phyloP scores from a whole-genome alignment of 768 basidiomycete genomes.

The Tubosaeta sp. region DNA sequence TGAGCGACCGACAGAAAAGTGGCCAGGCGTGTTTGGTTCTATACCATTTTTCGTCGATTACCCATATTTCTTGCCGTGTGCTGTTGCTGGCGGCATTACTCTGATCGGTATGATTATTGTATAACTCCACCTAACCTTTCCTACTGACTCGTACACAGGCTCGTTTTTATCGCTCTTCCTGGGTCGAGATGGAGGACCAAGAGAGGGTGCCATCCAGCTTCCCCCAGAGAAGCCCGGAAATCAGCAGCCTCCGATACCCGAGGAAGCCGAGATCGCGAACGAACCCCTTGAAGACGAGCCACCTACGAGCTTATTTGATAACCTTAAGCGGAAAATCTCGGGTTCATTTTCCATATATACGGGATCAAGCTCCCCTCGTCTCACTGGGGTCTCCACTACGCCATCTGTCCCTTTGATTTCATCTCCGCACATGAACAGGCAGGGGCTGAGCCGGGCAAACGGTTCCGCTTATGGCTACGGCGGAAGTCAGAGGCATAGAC shows the following conservation, averaged over 20 bases:
- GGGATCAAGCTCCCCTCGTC: slow-evolving; percentile 40
- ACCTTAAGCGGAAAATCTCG: slow-evolving; percentile 48
- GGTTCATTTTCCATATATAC: slow-evolving; percentile 58
- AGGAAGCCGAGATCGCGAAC: slow-evolving; percentile 54
- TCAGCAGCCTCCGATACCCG: slow-evolving; percentile 52
- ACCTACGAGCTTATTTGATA: slow-evolving; percentile 34
- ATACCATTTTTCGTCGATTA: slow-evolving; percentile 67
- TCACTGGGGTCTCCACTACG: slow-evolving; percentile 29
- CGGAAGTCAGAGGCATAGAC: slow-evolving; percentile 48
- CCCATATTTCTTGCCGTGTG: slow-evolving; percentile 89
- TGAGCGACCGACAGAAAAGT: slow-evolving; percentile 82
- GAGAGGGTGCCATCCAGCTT: slow-evolving; percentile 80
- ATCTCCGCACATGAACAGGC: slow-evolving; percentile 39
- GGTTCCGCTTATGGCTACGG: slow-evolving; percentile 82
- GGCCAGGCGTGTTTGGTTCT: slow-evolving; percentile 70
- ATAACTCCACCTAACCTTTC: neutral
- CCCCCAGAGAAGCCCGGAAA: slow-evolving; percentile 63
- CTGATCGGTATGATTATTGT: slow-evolving; percentile 48
- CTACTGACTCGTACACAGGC: slow-evolving; percentile 41
- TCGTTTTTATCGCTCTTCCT: slow-evolving; percentile 86
- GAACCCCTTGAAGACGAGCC: slow-evolving; percentile 42
- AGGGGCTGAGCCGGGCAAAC: slow-evolving; percentile 52
- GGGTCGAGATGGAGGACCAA: slow-evolving; percentile 84
- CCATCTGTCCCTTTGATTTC: slow-evolving; percentile 45
- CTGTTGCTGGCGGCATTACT: slow-evolving; percentile 72